Percentiles rank a stretch among this genome's conserved stretches.
Conservation (phyloP, 331 rosid genomes). For the Prunus yedoensis region DNA sequence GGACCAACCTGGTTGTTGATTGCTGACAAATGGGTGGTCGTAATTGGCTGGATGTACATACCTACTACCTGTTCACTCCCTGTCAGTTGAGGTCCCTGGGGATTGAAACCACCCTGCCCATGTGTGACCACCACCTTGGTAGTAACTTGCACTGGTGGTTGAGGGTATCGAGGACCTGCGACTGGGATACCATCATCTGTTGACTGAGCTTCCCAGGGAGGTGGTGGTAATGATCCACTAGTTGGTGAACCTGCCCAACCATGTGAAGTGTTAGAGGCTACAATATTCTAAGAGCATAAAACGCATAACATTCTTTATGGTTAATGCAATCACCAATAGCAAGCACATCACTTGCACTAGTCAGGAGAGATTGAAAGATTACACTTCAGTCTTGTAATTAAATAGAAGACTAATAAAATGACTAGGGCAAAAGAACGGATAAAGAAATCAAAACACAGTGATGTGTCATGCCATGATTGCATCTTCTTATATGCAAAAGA, state of each 20-base stretch:
- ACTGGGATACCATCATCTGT: slow-evolving; percentile 50
- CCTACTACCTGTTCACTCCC: slow-evolving; percentile 63
- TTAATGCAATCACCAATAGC: slow-evolving; percentile 25
- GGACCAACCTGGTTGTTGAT: slow-evolving; percentile 59
- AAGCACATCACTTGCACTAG: slow-evolving; percentile 16
- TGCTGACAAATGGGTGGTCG: slow-evolving; percentile 49
- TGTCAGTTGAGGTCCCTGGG: slow-evolving; percentile 53
- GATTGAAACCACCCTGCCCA: slow-evolving; percentile 43
- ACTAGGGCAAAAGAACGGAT: background rate
- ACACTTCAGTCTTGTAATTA: slow-evolving; percentile 8
- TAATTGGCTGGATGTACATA: slow-evolving; percentile 68
- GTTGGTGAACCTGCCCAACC: slow-evolving; percentile 59
- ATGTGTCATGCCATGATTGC: slow-evolving; percentile 12
- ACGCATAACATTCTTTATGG: slow-evolving; percentile 14
- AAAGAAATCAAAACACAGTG: slow-evolving; percentile 7
- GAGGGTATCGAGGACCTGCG: slow-evolving; percentile 68
- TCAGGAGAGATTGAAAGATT: background rate
- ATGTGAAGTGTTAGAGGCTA: slow-evolving; percentile 22
- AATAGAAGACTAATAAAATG: background rate
- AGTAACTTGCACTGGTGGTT: slow-evolving; percentile 52
- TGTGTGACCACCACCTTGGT: slow-evolving; percentile 45
- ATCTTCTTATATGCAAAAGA: slow-evolving; percentile 25
- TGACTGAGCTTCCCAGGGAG: slow-evolving; percentile 96
- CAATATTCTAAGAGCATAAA: slow-evolving; percentile 6
- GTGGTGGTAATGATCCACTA: slow-evolving; percentile 79